These are phyloP conservation scores for Saccharum hybrid DNA, from an alignment of 202 grass and related monocot genomes.

Conservation along the genomic window DNA sequence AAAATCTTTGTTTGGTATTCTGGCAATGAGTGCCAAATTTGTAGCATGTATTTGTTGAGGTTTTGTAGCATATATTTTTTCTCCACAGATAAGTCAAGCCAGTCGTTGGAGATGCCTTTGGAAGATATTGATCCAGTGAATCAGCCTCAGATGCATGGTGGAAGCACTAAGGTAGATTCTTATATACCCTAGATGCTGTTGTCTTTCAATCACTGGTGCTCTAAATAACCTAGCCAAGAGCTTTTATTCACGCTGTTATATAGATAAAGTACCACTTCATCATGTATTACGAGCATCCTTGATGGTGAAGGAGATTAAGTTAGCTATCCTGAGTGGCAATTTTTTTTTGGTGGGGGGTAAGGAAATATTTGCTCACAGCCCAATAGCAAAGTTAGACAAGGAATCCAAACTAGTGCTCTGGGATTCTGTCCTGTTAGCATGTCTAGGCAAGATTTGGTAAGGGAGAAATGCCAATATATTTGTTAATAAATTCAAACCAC, in stretches of 20 bases:
- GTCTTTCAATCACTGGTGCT: too few species aligned
- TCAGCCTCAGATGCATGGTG: slow-evolving; percentile 34
- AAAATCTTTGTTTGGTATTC: slow-evolving; percentile 5
- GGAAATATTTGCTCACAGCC: neutral
- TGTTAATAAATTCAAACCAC: neutral
- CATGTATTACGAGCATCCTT: neutral
- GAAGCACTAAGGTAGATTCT: slow-evolving; percentile 42
- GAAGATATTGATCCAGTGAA: slow-evolving; percentile 40
- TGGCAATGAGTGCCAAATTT: neutral
- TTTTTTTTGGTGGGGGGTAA: too few species aligned
- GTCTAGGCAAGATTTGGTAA: neutral
- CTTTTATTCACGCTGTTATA: slow-evolving; percentile 16
- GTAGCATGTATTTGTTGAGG: slow-evolving; percentile 18
- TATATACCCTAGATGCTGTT: neutral
- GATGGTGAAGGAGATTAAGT: neutral
- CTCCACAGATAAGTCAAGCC: slow-evolving; percentile 37
- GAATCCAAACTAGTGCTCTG: neutral
- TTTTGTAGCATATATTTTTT: slow-evolving; percentile 37
- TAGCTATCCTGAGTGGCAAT: slow-evolving; percentile 5
- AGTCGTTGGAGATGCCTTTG: slow-evolving; percentile 39
- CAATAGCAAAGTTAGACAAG: slow-evolving; percentile 3
- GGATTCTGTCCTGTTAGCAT: neutral
- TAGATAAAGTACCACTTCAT: slow-evolving; percentile 27
- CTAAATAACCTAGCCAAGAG: neutral
- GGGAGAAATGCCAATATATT: neutral